Conservation (phyloP, 2,329 filamentous ascomycete genomes). For the Xylaria digitata region DNA sequence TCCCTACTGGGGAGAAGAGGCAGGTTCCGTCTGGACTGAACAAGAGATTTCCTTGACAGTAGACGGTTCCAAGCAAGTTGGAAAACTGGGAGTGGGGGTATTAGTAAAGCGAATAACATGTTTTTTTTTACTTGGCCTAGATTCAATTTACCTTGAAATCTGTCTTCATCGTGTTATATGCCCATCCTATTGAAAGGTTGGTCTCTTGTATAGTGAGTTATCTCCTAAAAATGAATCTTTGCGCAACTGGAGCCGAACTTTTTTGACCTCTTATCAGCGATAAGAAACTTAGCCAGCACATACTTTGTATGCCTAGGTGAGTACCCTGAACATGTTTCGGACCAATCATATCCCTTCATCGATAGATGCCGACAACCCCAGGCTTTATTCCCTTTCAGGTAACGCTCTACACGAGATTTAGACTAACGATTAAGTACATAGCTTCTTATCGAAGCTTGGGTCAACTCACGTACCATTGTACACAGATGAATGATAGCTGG, state of each 20-base stretch:
- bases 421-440: too few relatives aligned
- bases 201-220: constrained; percentile 2
- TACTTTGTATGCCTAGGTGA: neutral
- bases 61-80: constrained; percentile 97
- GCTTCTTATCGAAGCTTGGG: too few relatives aligned
- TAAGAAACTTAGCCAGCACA: constrained; percentile 39
- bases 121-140: neutral
- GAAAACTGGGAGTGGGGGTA: constrained; percentile 75
- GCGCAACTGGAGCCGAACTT: constrained; percentile 37
- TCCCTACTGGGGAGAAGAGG: constrained; percentile 95
- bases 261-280: constrained; percentile 49
- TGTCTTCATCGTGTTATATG: constrained; percentile 83
- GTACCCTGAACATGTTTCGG: neutral
- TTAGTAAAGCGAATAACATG: too few relatives aligned
- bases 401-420: neutral
- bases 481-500: neutral
- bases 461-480: too few relatives aligned
- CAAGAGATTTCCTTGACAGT: constrained; percentile 95
- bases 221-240: constrained; percentile 6
- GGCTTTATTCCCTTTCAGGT: constrained; percentile 15
- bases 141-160: constrained; percentile 85
- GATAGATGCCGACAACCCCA: constrained; percentile 22
- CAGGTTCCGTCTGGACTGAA: constrained; percentile 97
- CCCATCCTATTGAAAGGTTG: constrained; percentile 34
- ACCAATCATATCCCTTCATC: neutral